phyloP scores from a whole-genome alignment of 495 filamentous ascomycete species.

The Apodospora peruviana region DNA sequence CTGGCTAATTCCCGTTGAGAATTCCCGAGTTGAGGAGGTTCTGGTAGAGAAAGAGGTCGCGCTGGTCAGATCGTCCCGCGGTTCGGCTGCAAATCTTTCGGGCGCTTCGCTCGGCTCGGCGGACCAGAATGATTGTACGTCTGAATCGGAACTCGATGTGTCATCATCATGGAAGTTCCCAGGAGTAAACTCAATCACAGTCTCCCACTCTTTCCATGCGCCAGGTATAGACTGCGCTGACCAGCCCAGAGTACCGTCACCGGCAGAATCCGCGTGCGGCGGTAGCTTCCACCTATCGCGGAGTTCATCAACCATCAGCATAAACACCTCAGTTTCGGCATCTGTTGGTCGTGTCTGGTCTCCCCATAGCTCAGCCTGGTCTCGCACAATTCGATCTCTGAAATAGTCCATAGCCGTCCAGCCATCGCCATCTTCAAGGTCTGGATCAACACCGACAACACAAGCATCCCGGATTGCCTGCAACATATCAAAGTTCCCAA shows the following conservation, averaged over 20 bases:
- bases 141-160: neutral
- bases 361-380: too few relatives aligned
- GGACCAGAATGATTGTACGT: neutral
- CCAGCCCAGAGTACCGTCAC: neutral
- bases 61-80: neutral
- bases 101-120: neutral
- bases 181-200: too few relatives aligned
- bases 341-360: neutral
- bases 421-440: too few relatives aligned
- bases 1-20: neutral
- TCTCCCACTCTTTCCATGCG: neutral
- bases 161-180: neutral
- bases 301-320: neutral
- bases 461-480: too few relatives aligned
- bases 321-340: neutral
- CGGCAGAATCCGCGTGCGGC: neutral
- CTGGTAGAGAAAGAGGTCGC: neutral
- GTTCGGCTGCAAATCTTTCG: neutral
- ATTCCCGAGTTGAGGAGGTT: neutral
- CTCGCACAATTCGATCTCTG: too few relatives aligned
- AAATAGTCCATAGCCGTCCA: too few relatives aligned
- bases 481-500: too few relatives aligned
- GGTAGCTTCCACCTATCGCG: neutral
- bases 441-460: too few relatives aligned
- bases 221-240: neutral